Evolutionary conservation across 768 basidiomycete genomes (phyloP).

Genomic region (Crepidotus variabilis): DNA sequence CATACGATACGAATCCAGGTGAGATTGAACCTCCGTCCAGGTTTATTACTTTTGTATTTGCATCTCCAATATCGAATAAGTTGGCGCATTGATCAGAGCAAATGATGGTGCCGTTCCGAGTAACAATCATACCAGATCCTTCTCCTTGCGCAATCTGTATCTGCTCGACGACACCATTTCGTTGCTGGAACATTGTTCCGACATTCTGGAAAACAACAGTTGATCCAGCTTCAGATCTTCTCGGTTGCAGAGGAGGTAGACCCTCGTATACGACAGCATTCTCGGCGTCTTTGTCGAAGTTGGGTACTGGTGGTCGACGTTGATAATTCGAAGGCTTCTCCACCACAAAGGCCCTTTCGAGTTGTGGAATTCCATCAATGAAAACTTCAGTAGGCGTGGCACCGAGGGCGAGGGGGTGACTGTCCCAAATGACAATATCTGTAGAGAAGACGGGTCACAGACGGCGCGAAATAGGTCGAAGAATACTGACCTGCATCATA

Average conservation of each 20-base stretch:
- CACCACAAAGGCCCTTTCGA: constrained; percentile 41
- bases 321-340: constrained; percentile 50
- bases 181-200: constrained; percentile 34
- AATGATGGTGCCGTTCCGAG: constrained; percentile 42
- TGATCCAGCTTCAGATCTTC: constrained; percentile 24
- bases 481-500: constrained; percentile 61
- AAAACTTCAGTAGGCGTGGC: constrained; percentile 88
- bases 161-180: constrained; percentile 25
- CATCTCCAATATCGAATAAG: constrained; percentile 10
- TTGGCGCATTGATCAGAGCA: constrained; percentile 41
- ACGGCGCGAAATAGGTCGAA: not conserved
- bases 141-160: constrained; percentile 20
- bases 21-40: constrained; percentile 67
- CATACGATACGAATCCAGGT: constrained; percentile 68
- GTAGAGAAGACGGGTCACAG: not conserved
- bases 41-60: constrained; percentile 42
- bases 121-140: constrained; percentile 33
- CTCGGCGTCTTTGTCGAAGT: constrained; percentile 66
- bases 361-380: constrained; percentile 85
- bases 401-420: constrained; percentile 79
- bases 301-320: constrained; percentile 51
- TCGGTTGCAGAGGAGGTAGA: constrained; percentile 63
- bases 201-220: constrained; percentile 69
- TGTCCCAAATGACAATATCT: constrained; percentile 84
- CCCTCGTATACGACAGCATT: constrained; percentile 66